These are phyloP conservation scores for Suillus cothurnatus DNA, from an alignment of 768 basidiomycete genomes.

Conservation along the genomic window DNA sequence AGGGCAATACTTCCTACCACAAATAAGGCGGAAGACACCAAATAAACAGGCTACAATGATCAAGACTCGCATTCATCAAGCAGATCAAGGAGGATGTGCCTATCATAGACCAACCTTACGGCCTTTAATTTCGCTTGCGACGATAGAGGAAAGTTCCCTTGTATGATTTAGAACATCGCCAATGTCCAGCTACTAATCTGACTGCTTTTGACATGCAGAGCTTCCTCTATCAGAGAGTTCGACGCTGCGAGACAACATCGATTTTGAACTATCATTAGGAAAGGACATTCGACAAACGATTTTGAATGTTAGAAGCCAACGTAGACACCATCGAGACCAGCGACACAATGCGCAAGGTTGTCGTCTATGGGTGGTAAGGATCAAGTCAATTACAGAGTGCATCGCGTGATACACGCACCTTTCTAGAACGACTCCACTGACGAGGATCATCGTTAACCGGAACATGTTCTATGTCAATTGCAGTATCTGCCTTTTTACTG, in stretches of 20 bases:
- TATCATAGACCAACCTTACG: conserved; percentile 54
- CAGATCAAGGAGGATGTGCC: background rate
- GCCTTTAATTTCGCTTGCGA: conserved; percentile 74
- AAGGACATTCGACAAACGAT: conserved; percentile 21
- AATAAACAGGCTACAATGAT: conserved; percentile 49
- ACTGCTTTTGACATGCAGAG: conserved; percentile 58
- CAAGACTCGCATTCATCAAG: conserved; percentile 8
- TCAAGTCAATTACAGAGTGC: background rate
- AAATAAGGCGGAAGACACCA: conserved; percentile 53
- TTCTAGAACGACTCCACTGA: conserved; percentile 55
- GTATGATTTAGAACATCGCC: conserved; percentile 69
- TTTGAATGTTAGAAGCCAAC: conserved; percentile 31
- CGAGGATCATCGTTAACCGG: conserved; percentile 64
- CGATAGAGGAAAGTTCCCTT: conserved; percentile 63
- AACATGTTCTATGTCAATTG: conserved; percentile 37
- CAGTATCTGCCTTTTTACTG: no score
- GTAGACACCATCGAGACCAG: conserved; percentile 24
- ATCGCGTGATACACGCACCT: conserved; percentile 39
- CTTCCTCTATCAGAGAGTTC: conserved; percentile 57
- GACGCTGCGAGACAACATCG: conserved; percentile 46
- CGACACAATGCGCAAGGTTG: conserved; percentile 29
- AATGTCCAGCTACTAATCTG: conserved; percentile 72
- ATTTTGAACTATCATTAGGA: background rate
- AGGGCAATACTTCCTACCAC: conserved; percentile 58
- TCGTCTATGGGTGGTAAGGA: conserved; percentile 17